phyloP scores from a whole-genome alignment of 345 rosid species.

The Geranium rotundifolium region DNA sequence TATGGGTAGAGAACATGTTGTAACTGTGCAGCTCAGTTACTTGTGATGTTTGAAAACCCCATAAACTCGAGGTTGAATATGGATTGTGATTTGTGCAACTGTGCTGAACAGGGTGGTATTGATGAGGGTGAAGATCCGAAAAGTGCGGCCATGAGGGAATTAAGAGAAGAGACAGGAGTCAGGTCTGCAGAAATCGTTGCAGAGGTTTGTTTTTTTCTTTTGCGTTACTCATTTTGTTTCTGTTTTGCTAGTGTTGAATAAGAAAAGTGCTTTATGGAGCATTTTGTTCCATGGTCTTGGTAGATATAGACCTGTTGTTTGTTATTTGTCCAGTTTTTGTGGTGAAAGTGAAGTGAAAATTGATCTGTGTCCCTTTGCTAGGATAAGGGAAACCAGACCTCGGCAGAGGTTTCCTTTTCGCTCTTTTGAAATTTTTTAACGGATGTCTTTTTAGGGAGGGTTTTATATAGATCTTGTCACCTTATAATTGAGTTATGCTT shows the following conservation, averaged over 20 bases:
- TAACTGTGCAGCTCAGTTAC: not conserved
- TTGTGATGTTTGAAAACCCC: not conserved
- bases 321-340: not conserved
- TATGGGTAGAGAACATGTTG: not conserved
- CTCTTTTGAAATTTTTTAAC: too few relatives aligned
- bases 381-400: not conserved
- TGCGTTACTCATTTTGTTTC: not conserved
- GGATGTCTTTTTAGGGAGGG: too few relatives aligned
- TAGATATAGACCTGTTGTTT: not conserved
- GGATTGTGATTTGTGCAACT: not conserved
- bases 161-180: slow-evolving; percentile 87
- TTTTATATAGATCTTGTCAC: not conserved
- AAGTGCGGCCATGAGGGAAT: slow-evolving; percentile 71
- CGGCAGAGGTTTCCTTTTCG: not conserved
- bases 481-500: too few relatives aligned
- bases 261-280: not conserved
- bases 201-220: slow-evolving; percentile 36
- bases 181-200: slow-evolving; percentile 66
- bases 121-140: slow-evolving; percentile 86
- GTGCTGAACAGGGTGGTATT: slow-evolving; percentile 62
- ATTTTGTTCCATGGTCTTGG: not conserved
- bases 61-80: not conserved
- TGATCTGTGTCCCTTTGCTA: not conserved
- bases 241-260: not conserved
- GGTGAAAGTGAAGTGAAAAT: not conserved